These are phyloP conservation scores for Fusarium buharicum DNA, from an alignment of 2,329 filamentous ascomycete species.

Conservation along the genomic window DNA sequence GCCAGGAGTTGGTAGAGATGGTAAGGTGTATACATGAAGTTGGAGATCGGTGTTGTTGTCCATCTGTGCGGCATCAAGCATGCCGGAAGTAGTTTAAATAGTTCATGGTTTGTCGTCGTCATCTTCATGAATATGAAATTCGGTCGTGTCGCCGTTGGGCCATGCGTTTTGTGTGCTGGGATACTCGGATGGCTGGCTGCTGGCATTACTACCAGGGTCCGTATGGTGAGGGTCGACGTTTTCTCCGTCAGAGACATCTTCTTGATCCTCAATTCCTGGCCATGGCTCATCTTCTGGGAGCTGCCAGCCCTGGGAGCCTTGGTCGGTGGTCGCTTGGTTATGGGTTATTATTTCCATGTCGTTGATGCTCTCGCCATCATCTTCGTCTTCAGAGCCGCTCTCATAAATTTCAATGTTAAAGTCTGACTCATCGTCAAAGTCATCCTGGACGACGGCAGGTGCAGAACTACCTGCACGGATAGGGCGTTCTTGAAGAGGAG, in stretches of 20 bases:
- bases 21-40: conserved; percentile 11
- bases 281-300: conserved; percentile 66
- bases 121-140: conserved; percentile 57
- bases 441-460: conserved; percentile 46
- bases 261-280: conserved; percentile 65
- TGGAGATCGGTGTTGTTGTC: conserved; percentile 10
- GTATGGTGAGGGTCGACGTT: conserved; percentile 58
- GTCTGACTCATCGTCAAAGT: conserved; percentile 52
- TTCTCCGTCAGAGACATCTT: conserved; percentile 59
- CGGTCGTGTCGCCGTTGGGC: conserved; percentile 46
- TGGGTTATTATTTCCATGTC: conserved; percentile 46
- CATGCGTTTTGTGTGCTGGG: conserved; percentile 61
- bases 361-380: conserved; percentile 42
- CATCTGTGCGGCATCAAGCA: conserved; percentile 19
- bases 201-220: conserved; percentile 52
- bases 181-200: conserved; percentile 67
- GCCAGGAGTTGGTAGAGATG: conserved; percentile 1
- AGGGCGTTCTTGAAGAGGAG: conserved; percentile 57
- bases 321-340: conserved; percentile 28
- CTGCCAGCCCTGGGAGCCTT: conserved; percentile 46
- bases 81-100: conserved; percentile 3
- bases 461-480: conserved; percentile 46
- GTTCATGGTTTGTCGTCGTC: conserved; percentile 39
- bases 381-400: conserved; percentile 50
- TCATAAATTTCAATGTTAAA: conserved; percentile 53